Evolutionary conservation across 1,284 basidiomycete genomes (phyloP), one percentile per base, ranked within the genome.

Genomic region (Rhodotorula mucilaginosa): DNA sequence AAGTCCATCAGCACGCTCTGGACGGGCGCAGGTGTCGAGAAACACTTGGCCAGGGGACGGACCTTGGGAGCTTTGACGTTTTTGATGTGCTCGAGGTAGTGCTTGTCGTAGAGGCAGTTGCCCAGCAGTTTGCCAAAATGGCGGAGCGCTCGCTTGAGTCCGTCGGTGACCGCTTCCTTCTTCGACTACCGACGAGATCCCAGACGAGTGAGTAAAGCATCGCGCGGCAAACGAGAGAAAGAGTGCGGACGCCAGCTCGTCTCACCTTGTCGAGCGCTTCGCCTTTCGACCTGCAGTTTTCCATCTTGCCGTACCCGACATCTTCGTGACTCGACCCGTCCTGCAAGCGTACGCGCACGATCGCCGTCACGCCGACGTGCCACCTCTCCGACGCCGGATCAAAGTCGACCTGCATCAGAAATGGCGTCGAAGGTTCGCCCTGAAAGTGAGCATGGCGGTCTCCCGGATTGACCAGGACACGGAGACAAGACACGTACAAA

Each of bases 81-180:
- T 60, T 88, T 83, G 21, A 98, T 85, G 78, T 95, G 90, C 69
- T 89, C 87, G 1, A 90, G 86, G 80, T 93, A 97, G 21, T 87
- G 82, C 82, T 94, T 95, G 82, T 98, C 96, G 79, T 98, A 98
- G 34, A 97, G 83, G 81, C 96, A 99, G 79, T 97, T 97, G 13
- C 95, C 96, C 16, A 98, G 85, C 1, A 98, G 83, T 79, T 95
- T 96, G 62, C 97, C 96, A 80, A 99, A 99, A 75, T 89, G 92
- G 62, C 93, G 87, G 29, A 99, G 84, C 0, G 93, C 88, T 49
- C 96, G 88, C 82, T 99, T 99, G 60, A 96, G 83, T 0, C 87
- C 95, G 78, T 99, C 96, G 0, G 96, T 99, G 0, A 97, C 90
- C 0, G 97, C 94, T 80, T 98, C 96, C 80, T 99, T 99, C 85